A percentile compares a stretch with the other conserved stretches of the same genome.
These are phyloP conservation scores for Stipa capillata DNA, from an alignment of 176 grass and related monocot species.

Conservation along the genomic window DNA sequence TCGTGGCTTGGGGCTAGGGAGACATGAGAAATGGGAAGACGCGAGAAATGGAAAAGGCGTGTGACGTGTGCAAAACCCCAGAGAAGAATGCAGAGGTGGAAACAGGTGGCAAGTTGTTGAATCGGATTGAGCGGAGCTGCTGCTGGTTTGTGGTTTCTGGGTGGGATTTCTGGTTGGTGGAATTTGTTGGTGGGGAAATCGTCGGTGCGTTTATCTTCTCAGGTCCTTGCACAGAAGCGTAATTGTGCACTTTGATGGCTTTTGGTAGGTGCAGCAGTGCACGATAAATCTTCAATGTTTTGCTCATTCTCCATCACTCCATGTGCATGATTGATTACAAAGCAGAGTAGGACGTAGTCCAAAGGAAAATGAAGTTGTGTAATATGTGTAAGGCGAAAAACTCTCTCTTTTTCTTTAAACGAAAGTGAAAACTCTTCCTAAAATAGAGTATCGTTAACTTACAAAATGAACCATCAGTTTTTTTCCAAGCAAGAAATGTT, in stretches of 20 bases:
- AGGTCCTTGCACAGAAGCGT: too few relatives aligned
- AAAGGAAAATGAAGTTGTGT: neutral
- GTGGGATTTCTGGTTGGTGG: too few relatives aligned
- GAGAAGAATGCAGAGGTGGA: too few relatives aligned
- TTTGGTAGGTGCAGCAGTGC: neutral
- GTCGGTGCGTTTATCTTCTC: too few relatives aligned
- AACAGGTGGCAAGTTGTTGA: too few relatives aligned
- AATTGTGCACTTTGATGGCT: neutral
- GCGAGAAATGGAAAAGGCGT: conserved; percentile 30
- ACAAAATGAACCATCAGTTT: neutral
- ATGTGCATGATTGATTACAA: too few relatives aligned
- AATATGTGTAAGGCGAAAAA: neutral
- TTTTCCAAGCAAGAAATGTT: too few relatives aligned
- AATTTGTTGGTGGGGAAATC: conserved; percentile 7
- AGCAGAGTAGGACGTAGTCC: neutral
- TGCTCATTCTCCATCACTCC: too few relatives aligned
- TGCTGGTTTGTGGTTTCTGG: neutral
- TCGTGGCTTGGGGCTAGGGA: neutral
- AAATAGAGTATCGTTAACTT: neutral
- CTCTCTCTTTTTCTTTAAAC: too few relatives aligned
- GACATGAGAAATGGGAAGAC: too few relatives aligned
- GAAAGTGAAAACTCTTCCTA: neutral
- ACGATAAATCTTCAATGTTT: neutral
- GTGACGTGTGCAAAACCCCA: too few relatives aligned
- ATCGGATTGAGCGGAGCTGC: neutral